Conservation (phyloP, 164 flowering plant genomes). For the Nymphaea thermarum region DNA sequence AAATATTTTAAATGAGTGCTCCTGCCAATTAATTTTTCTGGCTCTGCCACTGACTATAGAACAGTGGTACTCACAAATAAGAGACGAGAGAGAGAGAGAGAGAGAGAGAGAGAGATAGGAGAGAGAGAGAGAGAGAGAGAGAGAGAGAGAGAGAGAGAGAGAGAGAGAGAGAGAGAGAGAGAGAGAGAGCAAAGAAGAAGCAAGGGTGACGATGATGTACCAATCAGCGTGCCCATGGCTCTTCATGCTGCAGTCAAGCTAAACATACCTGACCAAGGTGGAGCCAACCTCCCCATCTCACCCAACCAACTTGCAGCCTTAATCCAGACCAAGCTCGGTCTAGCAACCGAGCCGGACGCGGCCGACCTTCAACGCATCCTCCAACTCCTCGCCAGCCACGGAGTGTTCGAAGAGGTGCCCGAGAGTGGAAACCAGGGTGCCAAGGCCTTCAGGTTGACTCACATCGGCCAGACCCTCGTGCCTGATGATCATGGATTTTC, state of each 20-base stretch:
- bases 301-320: conserved; percentile 17
- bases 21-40: too few species aligned
- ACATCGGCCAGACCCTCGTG: conserved; percentile 45
- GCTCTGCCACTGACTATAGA: too few species aligned
- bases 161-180: too few species aligned
- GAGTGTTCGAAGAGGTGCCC: conserved; percentile 47
- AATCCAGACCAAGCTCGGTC: conserved; percentile 27
- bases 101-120: too few species aligned
- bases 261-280: conserved; percentile 42
- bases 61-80: too few species aligned
- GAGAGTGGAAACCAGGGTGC: conserved; percentile 1
- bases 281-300: conserved; percentile 52
- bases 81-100: too few species aligned
- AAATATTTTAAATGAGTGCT: too few species aligned
- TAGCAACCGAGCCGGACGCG: not conserved
- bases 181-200: conserved; percentile 1
- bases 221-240: conserved; percentile 75
- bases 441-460: conserved; percentile 45
- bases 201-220: conserved; percentile 37
- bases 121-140: too few species aligned
- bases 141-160: too few species aligned
- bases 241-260: conserved; percentile 63
- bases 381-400: conserved; percentile 51
- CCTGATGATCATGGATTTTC: conserved; percentile 48
- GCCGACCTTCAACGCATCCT: conserved; percentile 61